A percentile compares a stretch with the other conserved stretches of the same genome.
phyloP scores from a whole-genome alignment of 2,329 filamentous ascomycete species.

The Teratosphaeria zuluensis region DNA sequence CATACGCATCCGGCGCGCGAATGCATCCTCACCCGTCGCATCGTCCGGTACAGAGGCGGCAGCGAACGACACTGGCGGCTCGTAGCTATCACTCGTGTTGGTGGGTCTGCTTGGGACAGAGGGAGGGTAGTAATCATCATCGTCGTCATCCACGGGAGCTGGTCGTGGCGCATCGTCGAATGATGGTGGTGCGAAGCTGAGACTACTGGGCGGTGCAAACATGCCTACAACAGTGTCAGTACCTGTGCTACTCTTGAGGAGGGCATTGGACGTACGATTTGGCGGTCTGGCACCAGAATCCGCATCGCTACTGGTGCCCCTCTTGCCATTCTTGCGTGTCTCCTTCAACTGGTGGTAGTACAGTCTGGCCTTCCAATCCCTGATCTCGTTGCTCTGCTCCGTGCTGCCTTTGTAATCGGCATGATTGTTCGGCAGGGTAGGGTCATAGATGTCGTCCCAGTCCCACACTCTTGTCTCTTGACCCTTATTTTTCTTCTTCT shows the following conservation, averaged over 20 bases:
- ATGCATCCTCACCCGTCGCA: constrained; percentile 60
- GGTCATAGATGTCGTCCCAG: constrained; percentile 90
- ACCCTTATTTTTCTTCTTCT: constrained; percentile 49
- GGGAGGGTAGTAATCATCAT: constrained; percentile 13
- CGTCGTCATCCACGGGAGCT: constrained; percentile 4
- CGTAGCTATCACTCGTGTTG: constrained; percentile 40
- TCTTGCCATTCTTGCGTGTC: constrained; percentile 27
- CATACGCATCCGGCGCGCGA: constrained; percentile 52
- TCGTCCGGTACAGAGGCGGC: constrained; percentile 43
- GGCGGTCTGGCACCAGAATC: constrained; percentile 12
- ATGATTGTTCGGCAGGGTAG: constrained; percentile 69
- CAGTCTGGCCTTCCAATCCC: constrained; percentile 75
- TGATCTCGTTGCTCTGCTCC: constrained; percentile 68
- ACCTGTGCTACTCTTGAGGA: not conserved
- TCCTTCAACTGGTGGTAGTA: constrained; percentile 58
- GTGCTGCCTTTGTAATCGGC: constrained; percentile 78
- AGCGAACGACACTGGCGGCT: constrained; percentile 35
- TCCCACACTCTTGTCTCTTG: constrained; percentile 41
- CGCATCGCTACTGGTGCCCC: constrained; percentile 31
- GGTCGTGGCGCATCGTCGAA: constrained; percentile 8
- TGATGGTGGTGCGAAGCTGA: constrained; percentile 13
- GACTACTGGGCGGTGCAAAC: constrained; percentile 14
- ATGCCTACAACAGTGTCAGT: constrained; percentile 16
- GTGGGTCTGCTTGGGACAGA: constrained; percentile 29
- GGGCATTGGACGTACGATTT: not conserved